Percentiles rank a stretch among this genome's conserved stretches.
Conservation (phyloP, 148 eudicot genomes). For the Cornus suecica region DNA sequence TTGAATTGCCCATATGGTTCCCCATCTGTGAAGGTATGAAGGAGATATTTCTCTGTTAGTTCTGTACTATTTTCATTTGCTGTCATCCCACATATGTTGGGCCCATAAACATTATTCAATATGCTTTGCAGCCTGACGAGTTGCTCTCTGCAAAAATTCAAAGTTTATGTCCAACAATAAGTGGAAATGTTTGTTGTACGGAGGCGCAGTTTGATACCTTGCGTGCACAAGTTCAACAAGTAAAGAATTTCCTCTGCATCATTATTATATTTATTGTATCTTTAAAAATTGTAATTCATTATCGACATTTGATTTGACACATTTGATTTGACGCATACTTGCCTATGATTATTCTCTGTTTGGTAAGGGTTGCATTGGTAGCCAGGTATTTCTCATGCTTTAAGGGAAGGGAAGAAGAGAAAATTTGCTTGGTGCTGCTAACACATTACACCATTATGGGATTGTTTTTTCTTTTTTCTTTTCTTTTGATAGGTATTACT, state of each 20-base stretch:
- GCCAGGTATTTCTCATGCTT: background rate
- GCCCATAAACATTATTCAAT: background rate
- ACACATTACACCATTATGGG: too few relatives aligned
- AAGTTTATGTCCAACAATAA: slow-evolving; percentile 64
- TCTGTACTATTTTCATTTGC: background rate
- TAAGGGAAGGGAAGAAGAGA: background rate
- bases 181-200: slow-evolving; percentile 64
- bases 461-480: too few relatives aligned
- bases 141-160: slow-evolving; percentile 63
- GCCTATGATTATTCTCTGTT: background rate
- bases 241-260: slow-evolving; percentile 23
- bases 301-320: background rate
- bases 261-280: background rate
- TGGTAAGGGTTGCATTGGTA: background rate
- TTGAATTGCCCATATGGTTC: slow-evolving; percentile 58
- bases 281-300: background rate
- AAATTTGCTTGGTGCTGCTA: background rate
- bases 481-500: background rate
- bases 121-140: slow-evolving; percentile 56
- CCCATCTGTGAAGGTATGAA: slow-evolving; percentile 53
- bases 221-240: slow-evolving; percentile 68
- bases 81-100: slow-evolving; percentile 12
- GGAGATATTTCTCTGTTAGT: background rate
- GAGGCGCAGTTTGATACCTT: slow-evolving; percentile 62
- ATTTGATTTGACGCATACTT: background rate